A percentile compares a stretch with the other conserved stretches of the same genome.
Conservation (phyloP, 2,329 filamentous ascomycete species). For the Colletotrichum graminicola region DNA sequence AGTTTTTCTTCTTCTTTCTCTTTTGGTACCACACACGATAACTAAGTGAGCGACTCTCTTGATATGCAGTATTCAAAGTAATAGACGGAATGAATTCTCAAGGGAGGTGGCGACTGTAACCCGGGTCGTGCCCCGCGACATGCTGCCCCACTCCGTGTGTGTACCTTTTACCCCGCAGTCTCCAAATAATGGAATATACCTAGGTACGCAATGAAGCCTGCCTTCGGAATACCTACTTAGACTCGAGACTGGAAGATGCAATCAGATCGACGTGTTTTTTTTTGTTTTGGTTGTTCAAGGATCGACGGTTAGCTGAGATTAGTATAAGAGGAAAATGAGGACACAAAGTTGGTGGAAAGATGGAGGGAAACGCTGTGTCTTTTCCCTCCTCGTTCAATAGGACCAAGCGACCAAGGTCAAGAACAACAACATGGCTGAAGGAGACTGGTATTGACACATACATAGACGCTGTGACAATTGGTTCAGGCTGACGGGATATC, state of each 20-base stretch:
- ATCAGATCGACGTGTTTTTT: not conserved
- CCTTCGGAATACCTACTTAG: slow-evolving; percentile 7
- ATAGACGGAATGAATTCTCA: not conserved
- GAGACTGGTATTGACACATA: not conserved
- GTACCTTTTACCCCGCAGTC: slow-evolving; percentile 39
- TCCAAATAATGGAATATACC: slow-evolving; percentile 14
- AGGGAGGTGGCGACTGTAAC: not conserved
- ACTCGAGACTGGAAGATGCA: not conserved
- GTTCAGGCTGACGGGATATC: not conserved
- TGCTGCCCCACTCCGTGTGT: slow-evolving; percentile 24
- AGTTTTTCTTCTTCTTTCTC: not conserved
- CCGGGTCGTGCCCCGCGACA: slow-evolving; percentile 29
- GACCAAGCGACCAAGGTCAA: not conserved
- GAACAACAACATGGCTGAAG: not conserved
- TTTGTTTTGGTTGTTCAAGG: too few species aligned
- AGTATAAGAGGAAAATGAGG: not conserved
- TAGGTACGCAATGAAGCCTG: not conserved
- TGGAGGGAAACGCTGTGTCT: not conserved
- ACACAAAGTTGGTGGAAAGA: not conserved
- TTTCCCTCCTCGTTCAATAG: not conserved
- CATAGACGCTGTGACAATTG: not conserved
- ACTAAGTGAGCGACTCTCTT: not conserved
- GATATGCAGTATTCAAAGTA: not conserved
- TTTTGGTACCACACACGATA: not conserved
- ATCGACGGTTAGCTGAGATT: not conserved